These are phyloP conservation scores for Fusarium siculi DNA, from an alignment of 2,329 filamentous ascomycete species.

Conservation along the genomic window DNA sequence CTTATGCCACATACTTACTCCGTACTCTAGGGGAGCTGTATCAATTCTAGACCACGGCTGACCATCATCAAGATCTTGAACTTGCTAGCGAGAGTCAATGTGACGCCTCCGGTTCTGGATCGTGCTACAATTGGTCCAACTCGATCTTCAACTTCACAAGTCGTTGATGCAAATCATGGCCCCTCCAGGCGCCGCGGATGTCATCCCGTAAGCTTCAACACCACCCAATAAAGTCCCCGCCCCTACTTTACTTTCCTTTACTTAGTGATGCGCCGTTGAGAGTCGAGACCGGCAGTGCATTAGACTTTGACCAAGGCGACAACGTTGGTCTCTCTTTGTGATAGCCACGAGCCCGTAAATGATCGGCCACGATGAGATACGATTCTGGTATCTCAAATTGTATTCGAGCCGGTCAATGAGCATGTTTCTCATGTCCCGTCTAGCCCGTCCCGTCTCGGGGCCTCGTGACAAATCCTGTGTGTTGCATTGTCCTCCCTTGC, in stretches of 20 bases:
- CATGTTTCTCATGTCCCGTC: neutral
- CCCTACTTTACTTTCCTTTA: neutral
- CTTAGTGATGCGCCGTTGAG: constrained; percentile 19
- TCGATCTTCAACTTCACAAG: constrained; percentile 16
- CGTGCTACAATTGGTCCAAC: constrained; percentile 23
- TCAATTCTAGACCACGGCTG: neutral
- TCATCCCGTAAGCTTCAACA: constrained; percentile 31
- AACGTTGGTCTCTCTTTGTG: constrained; percentile 28
- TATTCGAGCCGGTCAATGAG: neutral
- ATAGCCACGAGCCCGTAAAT: neutral
- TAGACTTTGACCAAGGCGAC: constrained; percentile 40
- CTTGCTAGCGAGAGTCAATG: constrained; percentile 30
- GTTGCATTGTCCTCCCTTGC: constrained; percentile 39
- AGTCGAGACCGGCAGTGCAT: constrained; percentile 27
- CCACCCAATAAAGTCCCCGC: constrained; percentile 12
- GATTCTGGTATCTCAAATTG: neutral
- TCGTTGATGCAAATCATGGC: constrained; percentile 29
- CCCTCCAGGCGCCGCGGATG: constrained; percentile 37
- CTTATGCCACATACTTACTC: neutral
- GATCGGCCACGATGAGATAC: constrained; percentile 5
- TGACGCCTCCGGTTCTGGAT: constrained; percentile 37
- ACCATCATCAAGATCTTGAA: neutral
- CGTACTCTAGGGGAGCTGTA: neutral
- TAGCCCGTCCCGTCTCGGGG: neutral
- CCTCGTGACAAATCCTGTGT: constrained; percentile 24